Percentiles rank a stretch among this genome's conserved stretches.
Conservation (phyloP, 2,329 filamentous ascomycete species). For the Xylariaceae sp. region DNA sequence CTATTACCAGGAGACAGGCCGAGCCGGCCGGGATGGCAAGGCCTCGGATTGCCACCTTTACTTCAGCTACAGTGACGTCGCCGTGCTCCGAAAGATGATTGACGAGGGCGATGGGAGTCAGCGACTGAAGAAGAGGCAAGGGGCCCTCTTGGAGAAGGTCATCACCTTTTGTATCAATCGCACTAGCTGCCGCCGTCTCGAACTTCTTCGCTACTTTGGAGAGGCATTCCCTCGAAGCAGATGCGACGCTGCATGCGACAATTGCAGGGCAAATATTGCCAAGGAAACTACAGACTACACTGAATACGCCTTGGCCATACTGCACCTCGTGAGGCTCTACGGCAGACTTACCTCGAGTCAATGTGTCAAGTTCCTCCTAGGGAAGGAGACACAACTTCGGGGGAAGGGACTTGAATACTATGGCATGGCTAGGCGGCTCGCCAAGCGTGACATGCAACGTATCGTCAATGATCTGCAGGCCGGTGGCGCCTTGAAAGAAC, state of each 20-base stretch:
- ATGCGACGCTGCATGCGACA: neutral
- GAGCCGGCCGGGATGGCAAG: conserved; percentile 86
- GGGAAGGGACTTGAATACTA: neutral
- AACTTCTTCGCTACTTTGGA: neutral
- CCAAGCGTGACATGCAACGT: neutral
- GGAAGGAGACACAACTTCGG: neutral
- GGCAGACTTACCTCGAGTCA: neutral
- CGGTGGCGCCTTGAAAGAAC: neutral
- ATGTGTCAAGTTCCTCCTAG: neutral
- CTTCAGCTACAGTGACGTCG: conserved; percentile 76
- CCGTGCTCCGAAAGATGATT: conserved; percentile 58
- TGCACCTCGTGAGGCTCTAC: neutral
- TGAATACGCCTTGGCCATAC: neutral
- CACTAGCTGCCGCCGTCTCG: neutral
- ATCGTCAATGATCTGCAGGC: neutral
- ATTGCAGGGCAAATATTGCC: neutral
- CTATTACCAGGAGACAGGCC: conserved; percentile 96
- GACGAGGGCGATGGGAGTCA: neutral
- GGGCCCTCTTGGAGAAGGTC: neutral
- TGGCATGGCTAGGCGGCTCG: neutral
- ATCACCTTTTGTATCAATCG: neutral
- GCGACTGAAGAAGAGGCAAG: neutral
- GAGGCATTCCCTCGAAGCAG: neutral
- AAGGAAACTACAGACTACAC: neutral
- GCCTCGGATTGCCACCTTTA: conserved; percentile 87